These are phyloP conservation scores for Beauveria sp. DNA, from an alignment of 2,329 filamentous ascomycete genomes.

Conservation along the genomic window DNA sequence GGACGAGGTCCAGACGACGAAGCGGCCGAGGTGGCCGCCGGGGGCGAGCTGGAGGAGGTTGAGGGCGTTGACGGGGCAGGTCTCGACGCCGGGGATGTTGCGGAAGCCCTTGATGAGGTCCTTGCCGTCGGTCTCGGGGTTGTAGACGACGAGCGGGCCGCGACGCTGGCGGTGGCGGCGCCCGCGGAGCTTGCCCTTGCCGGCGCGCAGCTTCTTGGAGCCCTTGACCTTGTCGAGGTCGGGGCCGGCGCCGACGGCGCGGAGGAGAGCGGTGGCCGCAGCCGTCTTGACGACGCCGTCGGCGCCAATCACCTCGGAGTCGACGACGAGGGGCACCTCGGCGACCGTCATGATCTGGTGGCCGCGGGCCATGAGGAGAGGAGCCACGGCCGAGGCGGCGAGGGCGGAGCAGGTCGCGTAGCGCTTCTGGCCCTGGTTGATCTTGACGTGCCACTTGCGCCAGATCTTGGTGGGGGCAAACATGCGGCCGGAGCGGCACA, in stretches of 20 bases:
- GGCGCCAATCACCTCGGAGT: constrained; percentile 79
- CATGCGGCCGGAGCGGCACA: constrained; percentile 99
- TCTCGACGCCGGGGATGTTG: constrained; percentile 98
- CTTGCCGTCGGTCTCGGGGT: constrained; percentile 91
- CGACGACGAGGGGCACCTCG: constrained; percentile 94
- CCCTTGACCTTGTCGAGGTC: constrained; percentile 94
- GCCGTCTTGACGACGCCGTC: constrained; percentile 81
- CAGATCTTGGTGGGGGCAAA: constrained; percentile 99
- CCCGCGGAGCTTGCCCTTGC: constrained; percentile 97
- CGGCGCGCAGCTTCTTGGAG: constrained; percentile 93
- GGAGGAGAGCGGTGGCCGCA: constrained; percentile 77
- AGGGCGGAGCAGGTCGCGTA: constrained; percentile 97
- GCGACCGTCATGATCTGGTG: constrained; percentile 89
- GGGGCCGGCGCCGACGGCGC: constrained; percentile 79
- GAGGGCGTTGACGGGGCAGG: constrained; percentile 82
- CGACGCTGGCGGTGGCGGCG: constrained; percentile 96
- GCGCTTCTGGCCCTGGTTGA: constrained; percentile 98
- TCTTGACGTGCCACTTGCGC: constrained; percentile 99
- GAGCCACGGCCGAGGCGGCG: constrained; percentile 89
- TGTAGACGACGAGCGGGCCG: constrained; percentile 95
- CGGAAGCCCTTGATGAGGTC: constrained; percentile 91
- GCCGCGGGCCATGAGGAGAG: constrained; percentile 92
- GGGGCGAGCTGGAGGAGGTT: constrained; percentile 99
- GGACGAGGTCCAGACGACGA: constrained; percentile 97
- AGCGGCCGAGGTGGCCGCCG: constrained; percentile 96